These are phyloP conservation scores for Candida silvicultrix DNA, from an alignment of 805 yeast species.

Conservation along the genomic window DNA sequence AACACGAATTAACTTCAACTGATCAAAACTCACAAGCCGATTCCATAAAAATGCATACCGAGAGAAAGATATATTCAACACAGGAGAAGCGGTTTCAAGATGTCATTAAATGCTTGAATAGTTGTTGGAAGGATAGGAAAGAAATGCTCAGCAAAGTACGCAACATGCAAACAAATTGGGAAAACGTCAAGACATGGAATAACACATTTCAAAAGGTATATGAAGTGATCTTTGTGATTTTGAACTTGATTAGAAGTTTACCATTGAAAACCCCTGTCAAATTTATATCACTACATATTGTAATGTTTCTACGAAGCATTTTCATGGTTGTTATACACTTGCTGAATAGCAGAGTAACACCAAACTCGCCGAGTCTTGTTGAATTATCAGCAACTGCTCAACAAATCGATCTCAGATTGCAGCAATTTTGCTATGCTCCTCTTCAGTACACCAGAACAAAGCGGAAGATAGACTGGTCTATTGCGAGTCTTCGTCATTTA, in stretches of 20 bases:
- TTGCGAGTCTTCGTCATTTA: slow-evolving; percentile 8
- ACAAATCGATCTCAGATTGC: slow-evolving; percentile 73
- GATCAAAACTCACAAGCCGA: not conserved
- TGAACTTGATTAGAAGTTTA: not conserved
- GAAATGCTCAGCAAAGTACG: not conserved
- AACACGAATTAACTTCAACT: slow-evolving; percentile 1
- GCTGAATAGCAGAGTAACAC: slow-evolving; percentile 24
- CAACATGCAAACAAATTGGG: slow-evolving; percentile 11
- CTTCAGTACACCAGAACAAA: slow-evolving; percentile 60
- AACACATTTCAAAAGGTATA: not conserved
- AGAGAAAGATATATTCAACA: slow-evolving; percentile 3
- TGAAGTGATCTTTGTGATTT: not conserved
- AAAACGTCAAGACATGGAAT: not conserved
- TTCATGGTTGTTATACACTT: slow-evolving; percentile 10
- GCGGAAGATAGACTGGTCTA: slow-evolving; percentile 16
- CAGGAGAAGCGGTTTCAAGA: slow-evolving; percentile 9
- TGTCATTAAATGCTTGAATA: slow-evolving; percentile 1
- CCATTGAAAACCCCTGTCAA: slow-evolving; percentile 11
- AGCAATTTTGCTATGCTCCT: slow-evolving; percentile 75
- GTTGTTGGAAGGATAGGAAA: not conserved
- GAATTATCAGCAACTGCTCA: slow-evolving; percentile 57
- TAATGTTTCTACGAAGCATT: slow-evolving; percentile 10
- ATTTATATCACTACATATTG: slow-evolving; percentile 3
- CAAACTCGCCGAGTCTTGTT: slow-evolving; percentile 23
- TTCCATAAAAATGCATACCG: not conserved